Evolutionary conservation across 164 flowering plant genomes (phyloP).

Genomic region (Euptelea pleiosperma): DNA sequence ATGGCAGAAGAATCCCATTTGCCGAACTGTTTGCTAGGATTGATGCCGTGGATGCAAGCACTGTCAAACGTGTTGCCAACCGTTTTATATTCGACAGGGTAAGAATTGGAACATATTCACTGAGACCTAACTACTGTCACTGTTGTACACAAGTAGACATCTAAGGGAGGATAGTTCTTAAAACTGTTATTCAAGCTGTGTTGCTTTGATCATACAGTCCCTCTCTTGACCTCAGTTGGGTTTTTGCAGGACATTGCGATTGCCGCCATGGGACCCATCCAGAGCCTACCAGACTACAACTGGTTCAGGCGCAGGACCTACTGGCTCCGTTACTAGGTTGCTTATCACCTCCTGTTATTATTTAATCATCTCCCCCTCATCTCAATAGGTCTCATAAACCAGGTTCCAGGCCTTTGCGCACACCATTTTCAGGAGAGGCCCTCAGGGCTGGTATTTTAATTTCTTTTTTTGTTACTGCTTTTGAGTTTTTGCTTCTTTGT

Average conservation of each 20-base stretch:
- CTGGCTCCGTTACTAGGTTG: constrained; percentile 73
- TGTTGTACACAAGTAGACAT: no score
- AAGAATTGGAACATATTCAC: constrained; percentile 11
- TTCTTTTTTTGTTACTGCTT: background rate
- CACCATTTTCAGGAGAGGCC: background rate
- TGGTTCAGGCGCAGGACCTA: constrained; percentile 99
- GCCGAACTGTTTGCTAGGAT: constrained; percentile 90
- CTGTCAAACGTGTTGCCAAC: constrained; percentile 88
- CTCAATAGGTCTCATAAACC: constrained; percentile 2
- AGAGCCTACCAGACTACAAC: constrained; percentile 85
- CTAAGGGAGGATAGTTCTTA: no score
- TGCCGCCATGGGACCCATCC: constrained; percentile 88
- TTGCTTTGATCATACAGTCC: background rate
- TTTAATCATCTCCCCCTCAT: background rate
- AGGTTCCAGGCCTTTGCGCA: constrained; percentile 1
- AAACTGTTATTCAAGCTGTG: background rate
- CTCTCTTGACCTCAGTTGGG: background rate
- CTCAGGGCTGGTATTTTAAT: background rate
- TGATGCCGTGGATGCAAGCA: constrained; percentile 89
- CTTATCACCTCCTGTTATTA: background rate
- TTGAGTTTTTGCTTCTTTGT: background rate
- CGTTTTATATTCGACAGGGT: constrained; percentile 78
- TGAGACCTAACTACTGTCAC: background rate
- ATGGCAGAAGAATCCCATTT: constrained; percentile 85
- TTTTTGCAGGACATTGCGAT: constrained; percentile 74